Conservation (phyloP, 2,329 filamentous ascomycete genomes). For the Macrophomina phaseolina region DNA sequence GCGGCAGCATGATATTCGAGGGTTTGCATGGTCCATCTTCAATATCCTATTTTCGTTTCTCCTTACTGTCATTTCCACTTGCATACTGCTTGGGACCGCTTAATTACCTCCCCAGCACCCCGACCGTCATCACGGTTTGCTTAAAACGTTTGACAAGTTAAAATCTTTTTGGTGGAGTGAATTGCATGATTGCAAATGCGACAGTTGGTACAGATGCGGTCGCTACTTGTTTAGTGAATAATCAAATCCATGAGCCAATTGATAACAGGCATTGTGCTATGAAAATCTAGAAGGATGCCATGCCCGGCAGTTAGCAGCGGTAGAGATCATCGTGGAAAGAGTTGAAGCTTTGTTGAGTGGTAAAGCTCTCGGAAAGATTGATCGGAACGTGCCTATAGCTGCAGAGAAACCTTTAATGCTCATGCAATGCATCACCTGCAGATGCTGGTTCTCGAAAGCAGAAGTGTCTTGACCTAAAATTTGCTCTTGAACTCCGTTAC, state of each 20-base stretch:
- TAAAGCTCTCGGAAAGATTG: too few species aligned
- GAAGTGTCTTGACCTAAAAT: too few species aligned
- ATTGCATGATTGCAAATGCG: conserved; percentile 18
- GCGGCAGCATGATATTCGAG: conserved; percentile 18
- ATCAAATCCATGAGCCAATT: background rate
- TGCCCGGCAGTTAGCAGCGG: too few species aligned
- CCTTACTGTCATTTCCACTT: conserved; percentile 1
- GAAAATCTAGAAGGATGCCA: too few species aligned
- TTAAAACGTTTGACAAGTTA: background rate
- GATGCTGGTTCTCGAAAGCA: too few species aligned
- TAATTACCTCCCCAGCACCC: conserved; percentile 3
- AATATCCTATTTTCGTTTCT: conserved; percentile 12
- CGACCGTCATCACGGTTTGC: conserved; percentile 19
- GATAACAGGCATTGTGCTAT: background rate
- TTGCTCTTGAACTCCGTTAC: too few species aligned
- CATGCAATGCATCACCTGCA: too few species aligned
- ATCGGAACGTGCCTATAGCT: too few species aligned
- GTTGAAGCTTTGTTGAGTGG: too few species aligned
- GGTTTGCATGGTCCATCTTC: conserved; percentile 3
- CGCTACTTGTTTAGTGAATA: conserved; percentile 14
- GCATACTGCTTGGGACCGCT: conserved; percentile 2
- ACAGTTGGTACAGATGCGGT: conserved; percentile 11
- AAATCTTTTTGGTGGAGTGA: conserved; percentile 2
- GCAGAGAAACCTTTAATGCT: too few species aligned
- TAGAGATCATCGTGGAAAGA: too few species aligned